Evolutionary conservation across 2,329 filamentous ascomycete species (phyloP), one percentile per base, ranked within the genome.

Genomic region (Mycocentrospora acerina): DNA sequence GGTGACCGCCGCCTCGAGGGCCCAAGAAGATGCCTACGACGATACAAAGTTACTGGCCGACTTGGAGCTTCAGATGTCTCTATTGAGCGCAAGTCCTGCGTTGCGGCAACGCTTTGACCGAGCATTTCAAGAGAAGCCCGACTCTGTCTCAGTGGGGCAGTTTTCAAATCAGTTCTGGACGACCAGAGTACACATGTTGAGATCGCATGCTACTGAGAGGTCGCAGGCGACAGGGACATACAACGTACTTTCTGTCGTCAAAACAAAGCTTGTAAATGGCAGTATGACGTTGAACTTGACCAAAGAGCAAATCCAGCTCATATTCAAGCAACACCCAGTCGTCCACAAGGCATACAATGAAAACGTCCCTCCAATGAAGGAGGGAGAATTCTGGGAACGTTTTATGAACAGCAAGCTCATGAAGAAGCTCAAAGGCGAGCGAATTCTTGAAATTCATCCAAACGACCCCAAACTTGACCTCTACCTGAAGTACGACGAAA

Each of bases 141-240:
- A 91, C 7, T 83, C 86, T 2, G 85, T 97, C 45, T 85, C 85
- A 0, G 82, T 86, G 18, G 80, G 80, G 2, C 85, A 90, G 29
- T 95, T 97, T 66, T 90, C 91, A 53, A 76, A 82, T 1, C 91
- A 96, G 64, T 98, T 98, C 71, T 98, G 93, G 93, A 88, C 89
- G 1, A 88, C 89, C 2, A 80, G 94, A 30, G 80, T 90, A 31
- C 89, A 89, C 63, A 74, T 96, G 22, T 77, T 98, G 19, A 86
- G 93, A 10, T 86, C 91, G 0, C 88, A 96, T 70, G 90, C 90
- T 2, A 93, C 95, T 30, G 90, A 97, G 68, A 83, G 80, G 38
- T 83, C 81, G 42, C 94, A 98, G 71, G 86, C 83, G 54, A 85
- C 87, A 51, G 93, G 91, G 5, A 83, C 89, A 3, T 96, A 96